These are phyloP conservation scores for Cyclaneusma minus DNA, from an alignment of 2,329 filamentous ascomycete genomes.

Conservation along the genomic window DNA sequence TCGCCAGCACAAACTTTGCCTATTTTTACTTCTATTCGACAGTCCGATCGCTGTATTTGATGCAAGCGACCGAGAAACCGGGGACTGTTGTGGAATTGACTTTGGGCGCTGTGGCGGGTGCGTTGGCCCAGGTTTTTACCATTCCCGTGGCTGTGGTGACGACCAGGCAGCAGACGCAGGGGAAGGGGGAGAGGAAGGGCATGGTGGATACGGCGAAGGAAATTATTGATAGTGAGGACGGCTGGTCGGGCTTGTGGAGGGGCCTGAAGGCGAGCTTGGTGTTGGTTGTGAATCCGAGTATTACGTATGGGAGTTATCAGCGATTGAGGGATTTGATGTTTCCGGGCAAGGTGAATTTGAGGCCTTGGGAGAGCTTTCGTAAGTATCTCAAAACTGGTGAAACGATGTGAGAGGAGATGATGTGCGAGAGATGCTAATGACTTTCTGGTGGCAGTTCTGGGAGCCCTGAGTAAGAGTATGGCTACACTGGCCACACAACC, in stretches of 20 bases:
- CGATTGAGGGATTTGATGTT: slow-evolving; percentile 65
- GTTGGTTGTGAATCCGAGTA: slow-evolving; percentile 87
- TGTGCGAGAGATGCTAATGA: slow-evolving; percentile 5
- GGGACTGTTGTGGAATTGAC: slow-evolving; percentile 71
- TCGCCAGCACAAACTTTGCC: slow-evolving; percentile 95
- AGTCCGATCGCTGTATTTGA: slow-evolving; percentile 66
- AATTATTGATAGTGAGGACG: slow-evolving; percentile 81
- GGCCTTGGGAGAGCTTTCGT: slow-evolving; percentile 84
- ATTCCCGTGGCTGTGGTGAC: slow-evolving; percentile 94
- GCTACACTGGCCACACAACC: slow-evolving; percentile 90
- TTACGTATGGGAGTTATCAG: slow-evolving; percentile 96
- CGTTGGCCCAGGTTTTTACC: slow-evolving; percentile 86
- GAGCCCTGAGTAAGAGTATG: slow-evolving; percentile 80
- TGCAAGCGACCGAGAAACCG: slow-evolving; percentile 43
- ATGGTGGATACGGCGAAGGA: slow-evolving; percentile 78
- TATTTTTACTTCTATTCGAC: slow-evolving; percentile 99
- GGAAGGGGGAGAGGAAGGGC: slow-evolving; percentile 69
- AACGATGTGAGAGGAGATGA: not conserved
- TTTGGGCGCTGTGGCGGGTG: slow-evolving; percentile 76
- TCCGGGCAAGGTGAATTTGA: slow-evolving; percentile 59
- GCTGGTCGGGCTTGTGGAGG: slow-evolving; percentile 78
- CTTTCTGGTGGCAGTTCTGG: slow-evolving; percentile 46
- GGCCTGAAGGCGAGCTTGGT: slow-evolving; percentile 92
- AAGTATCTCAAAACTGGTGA: slow-evolving; percentile 25
- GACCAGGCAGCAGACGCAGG: slow-evolving; percentile 88